Evolutionary conservation across 2,329 filamentous ascomycete species (phyloP).

Genomic region (Aspergillus pseudonomiae): DNA sequence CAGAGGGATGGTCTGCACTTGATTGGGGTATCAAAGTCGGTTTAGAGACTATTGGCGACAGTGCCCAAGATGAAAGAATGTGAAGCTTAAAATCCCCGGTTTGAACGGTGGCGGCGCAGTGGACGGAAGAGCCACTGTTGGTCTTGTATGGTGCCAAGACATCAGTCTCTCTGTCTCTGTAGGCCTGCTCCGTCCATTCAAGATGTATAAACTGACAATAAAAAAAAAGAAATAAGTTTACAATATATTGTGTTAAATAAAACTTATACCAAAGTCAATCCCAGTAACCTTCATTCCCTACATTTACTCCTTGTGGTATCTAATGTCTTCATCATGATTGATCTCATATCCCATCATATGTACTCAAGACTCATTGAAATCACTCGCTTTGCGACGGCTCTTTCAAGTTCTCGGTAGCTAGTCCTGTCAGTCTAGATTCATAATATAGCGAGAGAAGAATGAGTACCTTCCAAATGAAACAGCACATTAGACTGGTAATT

Average conservation of each 20-base stretch:
- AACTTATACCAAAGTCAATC: neutral
- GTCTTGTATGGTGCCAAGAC: conserved; percentile 24
- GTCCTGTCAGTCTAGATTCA: conserved; percentile 10
- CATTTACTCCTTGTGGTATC: neutral
- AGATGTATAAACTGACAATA: neutral
- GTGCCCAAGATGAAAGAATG: conserved; percentile 9
- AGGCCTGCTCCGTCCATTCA: neutral
- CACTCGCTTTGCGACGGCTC: conserved; percentile 63
- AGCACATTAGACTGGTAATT: conserved; percentile 98
- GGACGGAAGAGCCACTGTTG: conserved; percentile 18
- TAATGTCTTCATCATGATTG: neutral
- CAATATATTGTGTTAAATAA: neutral
- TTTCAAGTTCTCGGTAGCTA: conserved; percentile 82
- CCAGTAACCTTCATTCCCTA: neutral
- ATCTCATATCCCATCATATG: neutral
- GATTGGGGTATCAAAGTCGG: neutral
- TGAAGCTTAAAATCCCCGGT: conserved; percentile 17
- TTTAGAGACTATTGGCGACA: conserved; percentile 4
- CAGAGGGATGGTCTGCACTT: neutral
- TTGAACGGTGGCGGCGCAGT: conserved; percentile 18
- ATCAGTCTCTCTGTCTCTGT: neutral
- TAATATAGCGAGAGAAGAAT: neutral
- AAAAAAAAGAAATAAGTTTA: neutral
- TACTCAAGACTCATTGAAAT: neutral
- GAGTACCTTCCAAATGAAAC: conserved; percentile 89